Base-by-base conservation (phyloP, 2,329 filamentous ascomycete genomes). In the Fusarium transvaalense region DNA sequence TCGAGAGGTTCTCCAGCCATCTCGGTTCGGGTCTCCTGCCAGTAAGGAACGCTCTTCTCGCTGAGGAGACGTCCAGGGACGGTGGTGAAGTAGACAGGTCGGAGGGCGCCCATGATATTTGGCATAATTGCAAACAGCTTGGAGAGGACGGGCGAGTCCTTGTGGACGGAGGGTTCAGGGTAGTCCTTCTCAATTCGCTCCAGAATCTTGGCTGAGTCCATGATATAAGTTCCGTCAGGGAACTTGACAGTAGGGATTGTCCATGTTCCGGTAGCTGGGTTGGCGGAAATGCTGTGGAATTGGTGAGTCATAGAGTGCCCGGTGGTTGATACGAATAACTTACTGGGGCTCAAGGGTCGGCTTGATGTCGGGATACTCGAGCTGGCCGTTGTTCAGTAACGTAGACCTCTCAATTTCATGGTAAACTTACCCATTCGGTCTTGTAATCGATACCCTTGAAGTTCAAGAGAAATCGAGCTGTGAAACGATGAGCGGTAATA, bases 361-460 rank as follows among this genome's bases (percentile, higher is more conserved):
- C 58, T 81, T 84, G 62, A 93, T 82, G 35, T 92, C 86, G 1
- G 89, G 90, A 68, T 91, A 92, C 73, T 92, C 89, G 17, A 89
- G 53, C 82, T 84, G 8, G 8, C 2, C 6, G 25, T 31, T 41
- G 5, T 14, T 64, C 9, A 72, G 45, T 2, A 58, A 12, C 5
- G 10, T 2, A 2, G 6, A 4, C 29, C 15, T 10, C 14, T 3
- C 3, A 6, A 2, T 17, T 1, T 41, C 12, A 34, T 12, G 5
- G 14, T 12, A 15, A 10, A 5, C 41, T 67, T 70, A 82, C 78
- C 89, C 89, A 92, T 82, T 89, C 82, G 0, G 90, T 92, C 74
- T 85, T 84, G 79, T 92, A 93, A 45, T 88, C 83, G 15, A 92
- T 76, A 2, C 82, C 81, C 76, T 93, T 93, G 79, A 84, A 91